Percentiles rank a stretch among this genome's conserved stretches.
Evolutionary conservation across 805 yeast species (phyloP).

Genomic region (Pichia nanzhaoensis): DNA sequence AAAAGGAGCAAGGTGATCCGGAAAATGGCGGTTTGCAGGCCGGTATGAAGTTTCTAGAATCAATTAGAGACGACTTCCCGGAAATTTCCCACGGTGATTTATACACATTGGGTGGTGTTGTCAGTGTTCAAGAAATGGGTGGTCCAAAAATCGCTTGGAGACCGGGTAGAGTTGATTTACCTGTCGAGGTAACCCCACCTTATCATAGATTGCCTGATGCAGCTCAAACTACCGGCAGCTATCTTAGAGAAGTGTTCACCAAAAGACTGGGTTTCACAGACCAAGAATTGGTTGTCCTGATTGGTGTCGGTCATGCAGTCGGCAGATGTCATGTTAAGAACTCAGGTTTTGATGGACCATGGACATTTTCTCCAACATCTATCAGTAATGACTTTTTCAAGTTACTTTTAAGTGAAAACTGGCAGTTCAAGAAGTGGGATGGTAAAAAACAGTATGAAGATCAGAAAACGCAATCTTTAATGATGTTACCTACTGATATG

Average conservation of each 20-base stretch:
- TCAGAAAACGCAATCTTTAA: conserved; percentile 44
- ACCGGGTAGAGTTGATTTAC: conserved; percentile 40
- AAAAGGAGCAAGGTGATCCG: conserved; percentile 43
- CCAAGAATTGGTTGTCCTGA: conserved; percentile 39
- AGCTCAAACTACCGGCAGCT: conserved; percentile 35
- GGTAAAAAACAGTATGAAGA: conserved; percentile 62
- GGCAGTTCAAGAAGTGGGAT: conserved; percentile 54
- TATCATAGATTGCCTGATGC: conserved; percentile 49
- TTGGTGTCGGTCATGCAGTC: conserved; percentile 42
- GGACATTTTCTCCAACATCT: conserved; percentile 76
- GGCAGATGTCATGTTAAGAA: conserved; percentile 46
- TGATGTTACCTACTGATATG: conserved; percentile 59
- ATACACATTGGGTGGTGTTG: conserved; percentile 68
- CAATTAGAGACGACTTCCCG: conserved; percentile 50
- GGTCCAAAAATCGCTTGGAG: conserved; percentile 60
- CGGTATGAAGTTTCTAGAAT: conserved; percentile 51
- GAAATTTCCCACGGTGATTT: conserved; percentile 60
- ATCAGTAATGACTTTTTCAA: conserved; percentile 72
- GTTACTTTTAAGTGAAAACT: conserved; percentile 44
- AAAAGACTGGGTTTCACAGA: conserved; percentile 42
- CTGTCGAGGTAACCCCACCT: conserved; percentile 33
- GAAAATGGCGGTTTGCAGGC: conserved; percentile 45
- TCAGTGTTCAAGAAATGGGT: conserved; percentile 54
- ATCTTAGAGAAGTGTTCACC: conserved; percentile 38
- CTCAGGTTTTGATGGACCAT: conserved; percentile 82